These are phyloP conservation scores for Melaleuca quinquenervia DNA, from an alignment of 345 rosid species.

Conservation along the genomic window DNA sequence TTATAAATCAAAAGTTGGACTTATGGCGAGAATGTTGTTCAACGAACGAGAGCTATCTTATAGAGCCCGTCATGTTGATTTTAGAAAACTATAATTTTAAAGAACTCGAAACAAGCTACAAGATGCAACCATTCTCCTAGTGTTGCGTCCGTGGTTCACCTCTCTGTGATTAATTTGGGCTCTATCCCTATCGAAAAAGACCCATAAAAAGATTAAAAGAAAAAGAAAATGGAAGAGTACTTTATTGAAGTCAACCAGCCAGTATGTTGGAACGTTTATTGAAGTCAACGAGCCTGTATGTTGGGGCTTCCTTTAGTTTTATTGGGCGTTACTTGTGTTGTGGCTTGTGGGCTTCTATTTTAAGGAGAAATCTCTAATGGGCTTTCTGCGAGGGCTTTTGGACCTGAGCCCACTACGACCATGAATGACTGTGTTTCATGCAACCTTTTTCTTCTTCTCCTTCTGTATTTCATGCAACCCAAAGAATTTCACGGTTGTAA, in stretches of 20 bases:
- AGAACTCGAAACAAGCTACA: neutral
- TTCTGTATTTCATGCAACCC: neutral
- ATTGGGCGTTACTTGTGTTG: neutral
- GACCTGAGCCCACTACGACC: neutral
- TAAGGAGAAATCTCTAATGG: neutral
- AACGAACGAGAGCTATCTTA: neutral
- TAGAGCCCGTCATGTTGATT: neutral
- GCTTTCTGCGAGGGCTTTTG: neutral
- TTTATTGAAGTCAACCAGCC: neutral
- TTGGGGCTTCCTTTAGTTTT: neutral
- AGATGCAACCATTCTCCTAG: neutral
- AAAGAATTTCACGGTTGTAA: neutral
- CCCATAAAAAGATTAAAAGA: neutral
- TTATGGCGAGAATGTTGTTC: accelerated
- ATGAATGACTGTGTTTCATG: neutral
- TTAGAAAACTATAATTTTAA: accelerated
- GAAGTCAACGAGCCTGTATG: neutral
- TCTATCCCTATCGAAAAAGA: neutral
- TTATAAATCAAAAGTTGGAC: neutral
- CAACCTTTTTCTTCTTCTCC: neutral
- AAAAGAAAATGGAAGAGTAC: neutral
- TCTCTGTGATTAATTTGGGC: neutral
- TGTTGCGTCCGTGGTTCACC: neutral
- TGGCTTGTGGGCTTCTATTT: neutral
- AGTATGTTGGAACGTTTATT: neutral